Evolutionary conservation across 2,329 filamentous ascomycete genomes (phyloP).

Genomic region (Amesomyces nigricolor): DNA sequence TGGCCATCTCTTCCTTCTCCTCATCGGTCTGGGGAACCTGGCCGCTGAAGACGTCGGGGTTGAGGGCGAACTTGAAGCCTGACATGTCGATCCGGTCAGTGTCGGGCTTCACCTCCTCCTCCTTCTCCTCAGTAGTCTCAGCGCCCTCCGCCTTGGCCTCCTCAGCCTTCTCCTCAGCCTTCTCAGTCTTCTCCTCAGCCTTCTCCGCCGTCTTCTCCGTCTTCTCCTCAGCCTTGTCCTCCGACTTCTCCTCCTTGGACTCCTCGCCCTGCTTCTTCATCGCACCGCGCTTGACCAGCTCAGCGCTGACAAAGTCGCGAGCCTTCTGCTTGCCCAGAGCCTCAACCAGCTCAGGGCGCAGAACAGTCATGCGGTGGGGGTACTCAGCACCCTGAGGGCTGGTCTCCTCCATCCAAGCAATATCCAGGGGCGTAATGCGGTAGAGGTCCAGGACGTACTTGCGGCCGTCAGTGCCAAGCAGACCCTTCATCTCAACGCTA

Average conservation of each 20-base stretch:
- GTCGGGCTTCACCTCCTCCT: slow-evolving; percentile 36
- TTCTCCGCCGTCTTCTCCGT: slow-evolving; percentile 20
- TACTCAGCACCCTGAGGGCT: slow-evolving; percentile 55
- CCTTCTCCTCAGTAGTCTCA: slow-evolving; percentile 28
- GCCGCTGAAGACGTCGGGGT: slow-evolving; percentile 92
- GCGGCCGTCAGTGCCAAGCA: slow-evolving; percentile 92
- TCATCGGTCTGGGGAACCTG: slow-evolving; percentile 84
- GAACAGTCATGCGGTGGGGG: slow-evolving; percentile 92
- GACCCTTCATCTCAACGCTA: slow-evolving; percentile 94
- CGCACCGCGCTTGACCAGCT: slow-evolving; percentile 60
- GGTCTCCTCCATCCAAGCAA: slow-evolving; percentile 81
- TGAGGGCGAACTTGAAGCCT: slow-evolving; percentile 80
- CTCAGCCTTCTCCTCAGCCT: slow-evolving; percentile 25
- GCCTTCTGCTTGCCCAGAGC: slow-evolving; percentile 78
- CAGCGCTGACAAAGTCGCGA: slow-evolving; percentile 77
- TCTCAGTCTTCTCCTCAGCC: slow-evolving; percentile 24
- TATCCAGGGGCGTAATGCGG: slow-evolving; percentile 85
- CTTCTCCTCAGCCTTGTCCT: slow-evolving; percentile 32
- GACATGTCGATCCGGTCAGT: slow-evolving; percentile 77
- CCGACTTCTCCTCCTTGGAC: slow-evolving; percentile 25
- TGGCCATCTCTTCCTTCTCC: slow-evolving; percentile 75
- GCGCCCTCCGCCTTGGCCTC: slow-evolving; percentile 26
- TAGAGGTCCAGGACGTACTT: slow-evolving; percentile 98
- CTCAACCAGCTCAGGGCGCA: slow-evolving; percentile 86
- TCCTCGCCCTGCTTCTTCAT: slow-evolving; percentile 31